phyloP scores from a whole-genome alignment of 2,329 filamentous ascomycete genomes.

The Phoma sp. region DNA sequence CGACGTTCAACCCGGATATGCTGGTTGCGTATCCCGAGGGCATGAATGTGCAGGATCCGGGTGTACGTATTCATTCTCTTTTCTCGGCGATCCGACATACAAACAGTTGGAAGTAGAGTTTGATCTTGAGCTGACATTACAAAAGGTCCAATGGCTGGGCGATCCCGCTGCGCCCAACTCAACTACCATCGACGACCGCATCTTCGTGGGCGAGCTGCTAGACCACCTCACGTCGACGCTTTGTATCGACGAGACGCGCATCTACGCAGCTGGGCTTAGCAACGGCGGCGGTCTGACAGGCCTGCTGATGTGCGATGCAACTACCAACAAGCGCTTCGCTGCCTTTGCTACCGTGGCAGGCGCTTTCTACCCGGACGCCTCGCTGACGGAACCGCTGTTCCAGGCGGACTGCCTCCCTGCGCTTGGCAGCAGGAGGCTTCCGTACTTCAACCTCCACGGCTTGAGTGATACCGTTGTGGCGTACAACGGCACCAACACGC shows the following conservation, averaged over 20 bases:
- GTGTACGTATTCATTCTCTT: constrained; percentile 19
- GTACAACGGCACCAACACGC: constrained; percentile 28
- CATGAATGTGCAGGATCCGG: constrained; percentile 23
- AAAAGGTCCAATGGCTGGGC: constrained; percentile 49
- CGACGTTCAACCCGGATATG: constrained; percentile 23
- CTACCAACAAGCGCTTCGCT: constrained; percentile 50
- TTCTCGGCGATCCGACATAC: neutral
- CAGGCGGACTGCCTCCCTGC: constrained; percentile 15
- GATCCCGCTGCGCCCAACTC: constrained; percentile 45
- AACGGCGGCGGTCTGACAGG: constrained; percentile 61
- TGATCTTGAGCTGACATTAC: neutral
- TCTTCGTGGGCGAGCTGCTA: constrained; percentile 52
- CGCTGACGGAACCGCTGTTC: constrained; percentile 28
- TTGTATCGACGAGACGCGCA: constrained; percentile 52
- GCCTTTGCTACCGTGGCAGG: constrained; percentile 56
- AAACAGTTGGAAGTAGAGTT: too few species aligned
- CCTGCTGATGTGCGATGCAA: constrained; percentile 53
- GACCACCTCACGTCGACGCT: constrained; percentile 45
- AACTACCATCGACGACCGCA: constrained; percentile 49
- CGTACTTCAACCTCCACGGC: constrained; percentile 31
- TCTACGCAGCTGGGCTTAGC: constrained; percentile 58
- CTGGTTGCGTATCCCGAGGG: constrained; percentile 33
- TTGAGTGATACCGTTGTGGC: constrained; percentile 29
- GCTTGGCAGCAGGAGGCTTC: constrained; percentile 12
- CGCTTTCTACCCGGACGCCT: constrained; percentile 49